These are phyloP conservation scores for Leccinum pellstonianum DNA, from an alignment of 768 basidiomycete species.

Conservation along the genomic window DNA sequence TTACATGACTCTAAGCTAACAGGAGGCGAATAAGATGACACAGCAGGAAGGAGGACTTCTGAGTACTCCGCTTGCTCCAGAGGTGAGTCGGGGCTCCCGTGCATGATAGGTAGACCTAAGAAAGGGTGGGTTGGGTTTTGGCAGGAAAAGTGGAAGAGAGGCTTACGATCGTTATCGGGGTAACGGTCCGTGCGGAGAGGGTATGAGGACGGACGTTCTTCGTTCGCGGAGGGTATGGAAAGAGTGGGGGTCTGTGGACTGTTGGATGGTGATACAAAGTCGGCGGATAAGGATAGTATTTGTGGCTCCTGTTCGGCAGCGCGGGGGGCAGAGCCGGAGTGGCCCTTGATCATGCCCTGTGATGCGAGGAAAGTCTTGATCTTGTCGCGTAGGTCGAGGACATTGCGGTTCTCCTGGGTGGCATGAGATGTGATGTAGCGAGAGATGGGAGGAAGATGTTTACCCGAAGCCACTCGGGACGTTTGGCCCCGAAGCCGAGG, in stretches of 20 bases:
- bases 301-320: slow-evolving; percentile 54
- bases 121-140: not conserved
- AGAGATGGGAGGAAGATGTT: not conserved
- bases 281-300: slow-evolving; percentile 49
- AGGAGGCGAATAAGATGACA: slow-evolving; percentile 33
- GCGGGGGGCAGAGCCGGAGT: slow-evolving; percentile 68
- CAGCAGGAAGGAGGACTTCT: slow-evolving; percentile 32
- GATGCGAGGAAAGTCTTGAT: slow-evolving; percentile 77
- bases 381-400: slow-evolving; percentile 67
- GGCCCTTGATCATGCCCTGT: slow-evolving; percentile 89
- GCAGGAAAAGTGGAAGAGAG: not conserved
- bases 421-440: slow-evolving; percentile 9
- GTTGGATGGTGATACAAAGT: slow-evolving; percentile 39
- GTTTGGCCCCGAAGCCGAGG: slow-evolving; percentile 81
- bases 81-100: slow-evolving; percentile 35
- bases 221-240: slow-evolving; percentile 42
- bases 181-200: slow-evolving; percentile 32
- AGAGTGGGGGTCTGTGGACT: slow-evolving; percentile 49
- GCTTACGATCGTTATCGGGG: slow-evolving; percentile 32
- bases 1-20: slow-evolving; percentile 71
- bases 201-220: slow-evolving; percentile 37
- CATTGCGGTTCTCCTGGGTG: slow-evolving; percentile 64
- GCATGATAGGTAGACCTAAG: slow-evolving; percentile 32
- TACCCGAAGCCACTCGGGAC: slow-evolving; percentile 84
- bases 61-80: slow-evolving; percentile 30